Base-by-base conservation (phyloP, 495 filamentous ascomycete species). In the Cercophora newfieldiana region DNA sequence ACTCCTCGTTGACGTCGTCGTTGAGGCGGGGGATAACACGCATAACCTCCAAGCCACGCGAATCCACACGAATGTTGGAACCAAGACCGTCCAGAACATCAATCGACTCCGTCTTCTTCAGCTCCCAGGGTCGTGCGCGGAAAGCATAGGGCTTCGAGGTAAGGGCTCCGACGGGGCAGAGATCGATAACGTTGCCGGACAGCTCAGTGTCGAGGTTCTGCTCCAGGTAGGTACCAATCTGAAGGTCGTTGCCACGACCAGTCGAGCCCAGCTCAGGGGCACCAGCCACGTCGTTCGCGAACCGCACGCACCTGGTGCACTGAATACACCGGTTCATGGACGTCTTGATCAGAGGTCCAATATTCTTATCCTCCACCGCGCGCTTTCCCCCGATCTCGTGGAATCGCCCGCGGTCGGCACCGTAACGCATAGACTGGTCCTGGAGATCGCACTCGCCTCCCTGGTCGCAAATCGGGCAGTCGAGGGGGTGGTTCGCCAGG, bases 301-400 rank as follows among this genome's bases (percentile, higher is more conserved):
- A 99, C 69, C 95, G 93, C 67, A 99, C 87, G 79, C 95, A 99
- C 73, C 95, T 88, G 69, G 95, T 98, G 82, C 95, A 99, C 81
- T 99, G 95, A 75, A 99, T 99, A 81, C 95, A 99, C 74, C 95
- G 85, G 82, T 98, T 99, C 95, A 99, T 99, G n/a, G 96, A 98
- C 18, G 95, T 99, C 84, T 99, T 99, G 76, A 99, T 89, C 64
- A 99, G 78, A n/a, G 95, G 95, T 7, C 95, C 95, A 69, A 99
- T 97, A 75, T 98, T 98, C 85, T 99, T 99, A 77, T 99, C 95
- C 82, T 99, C 95, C 30, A 97, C 93, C 5, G 92, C 95, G 78
- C 95, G 91, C 86, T 99, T 99, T 70, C 95, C 95, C 50, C 86
- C 87, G 68, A 92, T 81, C 81, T 99, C 95, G 78, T 99, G 95